Base-by-base conservation (phyloP, 148 eudicot genomes). In the Persicaria maculosa region DNA sequence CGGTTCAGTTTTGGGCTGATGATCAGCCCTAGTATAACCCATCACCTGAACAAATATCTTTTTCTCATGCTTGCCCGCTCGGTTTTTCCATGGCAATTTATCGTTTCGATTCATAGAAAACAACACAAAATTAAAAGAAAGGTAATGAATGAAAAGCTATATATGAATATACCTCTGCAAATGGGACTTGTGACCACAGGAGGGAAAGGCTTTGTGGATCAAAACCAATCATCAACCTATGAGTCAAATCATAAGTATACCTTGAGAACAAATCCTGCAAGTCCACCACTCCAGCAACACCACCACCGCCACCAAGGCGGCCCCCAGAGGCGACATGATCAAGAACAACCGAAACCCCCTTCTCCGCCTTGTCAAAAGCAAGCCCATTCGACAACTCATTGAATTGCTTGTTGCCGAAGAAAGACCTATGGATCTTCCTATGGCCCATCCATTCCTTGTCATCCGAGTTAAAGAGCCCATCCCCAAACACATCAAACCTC, bases 201-300 rank as follows among this genome's bases (percentile, higher is more conserved):
- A 53, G 5, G 7, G 74, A 77, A 12, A 78, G 74, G 74, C 81
- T 72, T 0, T 48, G 5, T 0, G 84, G 84, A 44, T 82, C 84
- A 58, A 64, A 22, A 3, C 74, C 81, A 7, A 76, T 44, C 4
- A 79, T 54, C 75, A 82, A 17, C 10, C 58, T 45, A 31, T 74
- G 57, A 15, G 74, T 82, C 9, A 8, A 47, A 73, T 82, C 84
- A 73, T 78, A 82, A 31, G 79, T 65, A 50, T 76, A 71, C 73
- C 85, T 73, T 73, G 73, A 80, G 62, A 82, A 79, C 16, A 82
- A 10, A 43, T 79, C 82, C 53, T 82, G 31, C 31, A 25, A 25
- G 31, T 25, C 31, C 1, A 25, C 31, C 1, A 25, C 31, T 25
- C 31, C 31, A 82, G 73, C 79, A 61, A 81, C 15, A 82, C 44